These are phyloP conservation scores for Paecilomyces sp. DNA, from an alignment of 2,329 filamentous ascomycete species.

Conservation along the genomic window DNA sequence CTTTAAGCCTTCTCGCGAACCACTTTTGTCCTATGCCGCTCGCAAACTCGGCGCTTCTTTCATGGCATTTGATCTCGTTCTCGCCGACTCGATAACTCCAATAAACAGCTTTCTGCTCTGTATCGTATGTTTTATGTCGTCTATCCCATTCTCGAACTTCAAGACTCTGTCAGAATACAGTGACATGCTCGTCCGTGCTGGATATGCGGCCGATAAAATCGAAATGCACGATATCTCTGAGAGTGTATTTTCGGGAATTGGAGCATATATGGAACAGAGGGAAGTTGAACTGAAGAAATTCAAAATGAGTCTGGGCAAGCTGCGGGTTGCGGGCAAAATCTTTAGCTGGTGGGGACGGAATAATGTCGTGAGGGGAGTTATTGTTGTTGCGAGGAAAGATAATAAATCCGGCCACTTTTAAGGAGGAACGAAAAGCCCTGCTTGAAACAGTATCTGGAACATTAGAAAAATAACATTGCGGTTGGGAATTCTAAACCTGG, in stretches of 20 bases:
- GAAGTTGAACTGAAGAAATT: conserved; percentile 25
- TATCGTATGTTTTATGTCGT: conserved; percentile 40
- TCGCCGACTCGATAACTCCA: conserved; percentile 16
- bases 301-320: conserved; percentile 32
- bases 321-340: conserved; percentile 22
- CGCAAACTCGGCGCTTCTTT: conserved; percentile 39
- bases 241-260: conserved; percentile 47
- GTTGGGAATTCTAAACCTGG: no score
- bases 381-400: conserved; percentile 29
- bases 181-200: conserved; percentile 38
- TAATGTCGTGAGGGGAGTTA: conserved; percentile 30
- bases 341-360: conserved; percentile 38
- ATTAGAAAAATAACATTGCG: no score
- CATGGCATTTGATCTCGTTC: conserved; percentile 51
- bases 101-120: conserved; percentile 30
- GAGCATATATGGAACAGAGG: conserved; percentile 35
- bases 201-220: conserved; percentile 39
- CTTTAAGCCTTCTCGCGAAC: conserved; percentile 46
- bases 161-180: conserved; percentile 41
- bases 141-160: conserved; percentile 45
- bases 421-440: neutral
- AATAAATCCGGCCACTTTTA: neutral
- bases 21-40: conserved; percentile 38
- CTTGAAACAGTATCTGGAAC: no score
- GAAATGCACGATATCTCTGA: conserved; percentile 45